Percentiles rank a stretch among this genome's conserved stretches.
Evolutionary conservation across 2,329 filamentous ascomycete species (phyloP).

Genomic region (Elsinoe australis): DNA sequence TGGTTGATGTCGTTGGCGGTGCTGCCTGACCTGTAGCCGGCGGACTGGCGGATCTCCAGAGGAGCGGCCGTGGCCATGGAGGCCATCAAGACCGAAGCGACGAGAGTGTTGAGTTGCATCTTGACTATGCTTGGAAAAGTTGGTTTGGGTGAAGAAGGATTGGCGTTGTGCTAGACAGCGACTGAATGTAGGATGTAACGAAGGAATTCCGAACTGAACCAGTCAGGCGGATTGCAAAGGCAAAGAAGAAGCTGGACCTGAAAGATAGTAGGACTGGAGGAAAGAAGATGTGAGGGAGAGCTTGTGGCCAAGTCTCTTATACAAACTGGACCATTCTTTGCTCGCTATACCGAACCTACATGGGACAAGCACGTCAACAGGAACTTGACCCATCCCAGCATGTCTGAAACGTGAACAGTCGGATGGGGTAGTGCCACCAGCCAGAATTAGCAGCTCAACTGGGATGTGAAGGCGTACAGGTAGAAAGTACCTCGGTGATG

Average conservation of each 20-base stretch:
- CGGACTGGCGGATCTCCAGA: conserved; percentile 18
- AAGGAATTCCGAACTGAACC: conserved; percentile 12
- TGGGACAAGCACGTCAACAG: not conserved
- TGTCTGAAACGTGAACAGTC: conserved; percentile 14
- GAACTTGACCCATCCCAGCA: conserved; percentile 4
- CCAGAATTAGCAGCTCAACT: not conserved
- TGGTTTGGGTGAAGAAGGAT: too few relatives aligned
- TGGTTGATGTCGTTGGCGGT: conserved; percentile 24
- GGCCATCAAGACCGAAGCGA: conserved; percentile 21
- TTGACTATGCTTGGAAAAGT: conserved; percentile 11
- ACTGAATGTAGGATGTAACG: not conserved
- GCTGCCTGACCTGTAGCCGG: conserved; percentile 19
- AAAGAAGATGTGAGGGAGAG: not conserved
- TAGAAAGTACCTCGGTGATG: conserved; percentile 11
- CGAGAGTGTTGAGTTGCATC: conserved; percentile 22
- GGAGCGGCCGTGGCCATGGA: conserved; percentile 21
- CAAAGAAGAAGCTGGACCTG: conserved; percentile 11
- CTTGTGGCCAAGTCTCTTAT: not conserved
- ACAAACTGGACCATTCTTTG: not conserved
- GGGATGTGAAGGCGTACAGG: not conserved
- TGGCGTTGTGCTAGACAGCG: too few relatives aligned
- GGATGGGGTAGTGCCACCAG: conserved; percentile 9
- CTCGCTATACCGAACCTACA: not conserved
- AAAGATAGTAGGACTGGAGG: conserved; percentile 8
- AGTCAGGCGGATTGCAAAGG: conserved; percentile 8